These are phyloP conservation scores for Ceratobasidium papillatum DNA, from an alignment of 1,284 basidiomycete genomes.

Conservation along the genomic window DNA sequence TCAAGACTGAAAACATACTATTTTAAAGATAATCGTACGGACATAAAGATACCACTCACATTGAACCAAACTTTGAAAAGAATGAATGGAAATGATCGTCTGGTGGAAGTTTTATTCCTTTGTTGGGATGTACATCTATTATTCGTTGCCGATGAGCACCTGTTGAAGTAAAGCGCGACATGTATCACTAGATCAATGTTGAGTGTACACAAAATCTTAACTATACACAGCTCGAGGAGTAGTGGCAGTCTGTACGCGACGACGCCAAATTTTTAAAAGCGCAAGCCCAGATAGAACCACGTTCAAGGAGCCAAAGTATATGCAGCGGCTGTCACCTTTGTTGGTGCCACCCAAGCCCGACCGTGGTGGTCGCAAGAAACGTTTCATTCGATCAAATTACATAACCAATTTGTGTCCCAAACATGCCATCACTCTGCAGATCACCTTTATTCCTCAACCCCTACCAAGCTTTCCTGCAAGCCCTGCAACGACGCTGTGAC, in stretches of 20 bases:
- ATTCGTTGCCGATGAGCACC: neutral
- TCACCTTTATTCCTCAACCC: neutral
- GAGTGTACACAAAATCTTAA: neutral
- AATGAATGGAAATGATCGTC: constrained; percentile 11
- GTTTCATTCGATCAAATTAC: constrained; percentile 13
- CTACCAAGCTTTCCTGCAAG: neutral
- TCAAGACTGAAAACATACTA: neutral
- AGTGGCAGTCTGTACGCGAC: neutral
- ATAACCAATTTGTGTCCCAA: neutral
- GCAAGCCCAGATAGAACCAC: too few species aligned
- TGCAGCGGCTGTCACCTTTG: neutral
- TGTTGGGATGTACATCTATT: constrained; percentile 15
- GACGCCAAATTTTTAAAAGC: neutral
- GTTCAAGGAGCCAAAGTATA: neutral
- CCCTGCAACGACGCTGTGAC: constrained; percentile 28
- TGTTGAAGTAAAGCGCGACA: neutral
- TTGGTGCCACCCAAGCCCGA: constrained; percentile 2
- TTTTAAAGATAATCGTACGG: neutral
- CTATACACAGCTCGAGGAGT: neutral
- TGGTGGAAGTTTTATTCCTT: constrained; percentile 10
- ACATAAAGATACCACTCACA: neutral
- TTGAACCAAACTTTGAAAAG: constrained; percentile 29
- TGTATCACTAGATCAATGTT: neutral
- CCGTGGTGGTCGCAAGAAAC: neutral
- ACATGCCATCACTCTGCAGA: neutral